A percentile compares a stretch with the other conserved stretches of the same genome.
Evolutionary conservation across 2,329 filamentous ascomycete genomes (phyloP).

Genomic region (Neurospora crassa): DNA sequence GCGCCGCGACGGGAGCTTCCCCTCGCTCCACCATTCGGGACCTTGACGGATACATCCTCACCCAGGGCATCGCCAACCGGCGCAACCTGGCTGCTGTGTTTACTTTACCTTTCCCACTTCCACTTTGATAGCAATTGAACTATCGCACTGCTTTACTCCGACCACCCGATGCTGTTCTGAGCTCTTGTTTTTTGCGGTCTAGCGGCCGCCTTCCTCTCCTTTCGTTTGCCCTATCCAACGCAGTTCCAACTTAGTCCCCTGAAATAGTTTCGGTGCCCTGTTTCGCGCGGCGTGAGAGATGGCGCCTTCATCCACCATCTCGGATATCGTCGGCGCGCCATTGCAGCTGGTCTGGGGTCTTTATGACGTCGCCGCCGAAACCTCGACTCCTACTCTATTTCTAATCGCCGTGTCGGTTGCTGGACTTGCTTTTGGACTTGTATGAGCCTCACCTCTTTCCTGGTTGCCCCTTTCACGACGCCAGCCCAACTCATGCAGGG

Average conservation of each 20-base stretch:
- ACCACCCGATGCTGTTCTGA: neutral
- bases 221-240: conserved; percentile 5
- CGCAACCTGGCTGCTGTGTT: neutral
- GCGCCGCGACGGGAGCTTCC: neutral
- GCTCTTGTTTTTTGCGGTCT: neutral
- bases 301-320: conserved; percentile 5
- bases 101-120: neutral
- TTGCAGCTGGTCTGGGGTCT: conserved; percentile 25
- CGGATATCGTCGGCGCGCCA: conserved; percentile 23
- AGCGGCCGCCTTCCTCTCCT: conserved; percentile 2
- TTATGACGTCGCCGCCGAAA: conserved; percentile 27
- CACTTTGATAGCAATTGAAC: neutral
- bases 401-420: conserved; percentile 25
- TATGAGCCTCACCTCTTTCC: conserved; percentile 19
- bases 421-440: conserved; percentile 27
- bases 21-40: neutral
- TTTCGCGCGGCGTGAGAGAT: conserved; percentile 1
- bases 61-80: neutral
- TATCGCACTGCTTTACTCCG: neutral
- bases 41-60: neutral
- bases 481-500: neutral
- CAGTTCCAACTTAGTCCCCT: neutral
- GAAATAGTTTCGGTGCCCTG: neutral
- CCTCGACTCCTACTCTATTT: conserved; percentile 30
- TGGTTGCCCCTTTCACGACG: neutral